Conservation (phyloP, 2,329 filamentous ascomycete species). For the Neobulgaria alba region DNA sequence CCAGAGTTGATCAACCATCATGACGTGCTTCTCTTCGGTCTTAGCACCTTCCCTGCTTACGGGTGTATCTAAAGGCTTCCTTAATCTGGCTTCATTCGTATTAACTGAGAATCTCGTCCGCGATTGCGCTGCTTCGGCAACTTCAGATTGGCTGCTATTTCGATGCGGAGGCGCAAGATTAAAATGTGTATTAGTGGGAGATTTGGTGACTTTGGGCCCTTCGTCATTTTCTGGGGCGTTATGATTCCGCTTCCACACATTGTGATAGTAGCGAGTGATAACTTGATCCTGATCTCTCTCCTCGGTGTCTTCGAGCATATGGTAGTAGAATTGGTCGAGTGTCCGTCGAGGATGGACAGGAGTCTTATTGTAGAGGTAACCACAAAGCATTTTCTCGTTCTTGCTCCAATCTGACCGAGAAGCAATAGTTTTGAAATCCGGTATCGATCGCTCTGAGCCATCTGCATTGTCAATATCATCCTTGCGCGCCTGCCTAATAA, state of each 20-base stretch:
- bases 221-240: background rate
- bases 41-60: too few relatives aligned
- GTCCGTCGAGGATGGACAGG: constrained; percentile 37
- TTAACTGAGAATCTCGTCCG: background rate
- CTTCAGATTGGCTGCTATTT: too few relatives aligned
- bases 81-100: background rate
- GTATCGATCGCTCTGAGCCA: background rate
- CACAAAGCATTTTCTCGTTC: constrained; percentile 7
- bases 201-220: background rate
- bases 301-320: constrained; percentile 23
- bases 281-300: constrained; percentile 27
- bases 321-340: constrained; percentile 14
- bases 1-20: constrained; percentile 38
- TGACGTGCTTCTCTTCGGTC: constrained; percentile 10
- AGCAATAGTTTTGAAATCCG: constrained; percentile 6
- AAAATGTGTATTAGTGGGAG: background rate
- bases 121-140: background rate
- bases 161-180: background rate
- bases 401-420: constrained; percentile 3
- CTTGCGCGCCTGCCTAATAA: constrained; percentile 1
- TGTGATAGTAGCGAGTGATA: constrained; percentile 8
- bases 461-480: constrained; percentile 4
- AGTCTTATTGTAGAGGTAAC: constrained; percentile 8
- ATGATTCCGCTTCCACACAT: constrained; percentile 3
- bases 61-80: too few relatives aligned